These are phyloP conservation scores for Verticillium dahliae DNA, from an alignment of 2,329 filamentous ascomycete species.

Conservation along the genomic window DNA sequence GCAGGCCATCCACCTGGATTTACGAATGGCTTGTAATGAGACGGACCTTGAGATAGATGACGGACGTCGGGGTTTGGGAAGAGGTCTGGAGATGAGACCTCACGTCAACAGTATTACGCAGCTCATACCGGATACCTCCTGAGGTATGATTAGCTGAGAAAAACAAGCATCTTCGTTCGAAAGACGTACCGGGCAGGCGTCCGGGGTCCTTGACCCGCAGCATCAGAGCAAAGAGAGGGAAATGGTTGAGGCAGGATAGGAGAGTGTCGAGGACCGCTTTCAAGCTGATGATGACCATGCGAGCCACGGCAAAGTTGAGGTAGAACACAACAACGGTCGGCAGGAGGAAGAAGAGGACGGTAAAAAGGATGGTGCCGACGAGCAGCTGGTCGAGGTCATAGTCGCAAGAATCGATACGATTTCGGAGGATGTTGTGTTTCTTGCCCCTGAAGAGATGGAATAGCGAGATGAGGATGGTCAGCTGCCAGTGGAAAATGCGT, in stretches of 20 bases:
- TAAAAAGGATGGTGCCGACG: conserved; percentile 93
- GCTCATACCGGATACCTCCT: conserved; percentile 84
- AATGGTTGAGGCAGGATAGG: conserved; percentile 92
- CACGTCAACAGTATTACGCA: conserved; percentile 63
- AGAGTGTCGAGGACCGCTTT: conserved; percentile 89
- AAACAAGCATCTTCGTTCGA: conserved; percentile 46
- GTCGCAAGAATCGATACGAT: conserved; percentile 97
- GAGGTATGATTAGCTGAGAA: neutral
- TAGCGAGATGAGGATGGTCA: conserved; percentile 93
- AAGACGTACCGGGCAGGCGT: conserved; percentile 67
- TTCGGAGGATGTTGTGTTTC: conserved; percentile 93
- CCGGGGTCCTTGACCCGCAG: conserved; percentile 86
- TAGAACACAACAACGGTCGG: conserved; percentile 97
- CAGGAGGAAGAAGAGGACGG: conserved; percentile 86
- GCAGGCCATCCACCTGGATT: neutral
- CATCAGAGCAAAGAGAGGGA: conserved; percentile 96
- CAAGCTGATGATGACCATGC: conserved; percentile 90
- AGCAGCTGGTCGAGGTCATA: conserved; percentile 97
- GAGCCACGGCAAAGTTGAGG: conserved; percentile 85
- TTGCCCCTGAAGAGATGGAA: conserved; percentile 98
- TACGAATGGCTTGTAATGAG: neutral
- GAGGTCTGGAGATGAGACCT: conserved; percentile 32
- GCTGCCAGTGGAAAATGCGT: conserved; percentile 96
- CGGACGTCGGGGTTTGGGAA: conserved; percentile 60
- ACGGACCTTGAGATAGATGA: conserved; percentile 71